These are phyloP conservation scores for Lotus japonicus DNA, from an alignment of 306 rosid species.

Conservation along the genomic window DNA sequence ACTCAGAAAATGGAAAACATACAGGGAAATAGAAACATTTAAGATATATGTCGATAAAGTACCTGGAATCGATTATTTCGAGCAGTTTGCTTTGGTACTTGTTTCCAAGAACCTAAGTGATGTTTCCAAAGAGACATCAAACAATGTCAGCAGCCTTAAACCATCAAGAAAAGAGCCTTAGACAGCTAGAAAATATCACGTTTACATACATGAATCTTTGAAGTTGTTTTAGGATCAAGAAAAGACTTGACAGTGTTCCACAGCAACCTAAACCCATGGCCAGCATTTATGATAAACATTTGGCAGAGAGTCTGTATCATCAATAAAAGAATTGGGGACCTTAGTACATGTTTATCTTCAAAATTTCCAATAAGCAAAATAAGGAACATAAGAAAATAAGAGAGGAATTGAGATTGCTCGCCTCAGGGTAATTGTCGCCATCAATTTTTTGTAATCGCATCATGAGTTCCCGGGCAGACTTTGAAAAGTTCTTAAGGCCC, in stretches of 20 bases:
- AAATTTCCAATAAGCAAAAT: slow-evolving; percentile 4
- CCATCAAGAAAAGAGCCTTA: background rate
- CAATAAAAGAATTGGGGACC: background rate
- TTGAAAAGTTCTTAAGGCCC: slow-evolving; percentile 93
- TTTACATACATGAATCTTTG: slow-evolving; percentile 83
- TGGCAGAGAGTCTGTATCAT: slow-evolving; percentile 78
- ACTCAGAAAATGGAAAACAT: background rate
- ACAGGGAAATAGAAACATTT: slow-evolving; percentile 7
- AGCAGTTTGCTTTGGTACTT: slow-evolving; percentile 90
- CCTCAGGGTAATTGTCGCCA: slow-evolving; percentile 97
- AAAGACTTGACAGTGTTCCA: slow-evolving; percentile 89
- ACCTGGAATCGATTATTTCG: slow-evolving; percentile 92
- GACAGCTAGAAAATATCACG: slow-evolving; percentile 2
- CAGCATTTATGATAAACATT: slow-evolving; percentile 97
- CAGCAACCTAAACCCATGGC: slow-evolving; percentile 89
- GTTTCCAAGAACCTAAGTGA: slow-evolving; percentile 85
- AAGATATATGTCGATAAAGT: background rate
- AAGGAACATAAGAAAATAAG: background rate
- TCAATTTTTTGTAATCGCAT: slow-evolving; percentile 84
- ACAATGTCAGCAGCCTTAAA: slow-evolving; percentile 17
- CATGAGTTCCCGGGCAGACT: slow-evolving; percentile 83
- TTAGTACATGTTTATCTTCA: background rate
- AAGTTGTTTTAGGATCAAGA: slow-evolving; percentile 91
- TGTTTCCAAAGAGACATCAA: slow-evolving; percentile 7
- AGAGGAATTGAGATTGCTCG: slow-evolving; percentile 18